Percentiles rank a stretch among this genome's conserved stretches.
Conservation (phyloP, 306 rosid species). For the Echinosophora koreensis region DNA sequence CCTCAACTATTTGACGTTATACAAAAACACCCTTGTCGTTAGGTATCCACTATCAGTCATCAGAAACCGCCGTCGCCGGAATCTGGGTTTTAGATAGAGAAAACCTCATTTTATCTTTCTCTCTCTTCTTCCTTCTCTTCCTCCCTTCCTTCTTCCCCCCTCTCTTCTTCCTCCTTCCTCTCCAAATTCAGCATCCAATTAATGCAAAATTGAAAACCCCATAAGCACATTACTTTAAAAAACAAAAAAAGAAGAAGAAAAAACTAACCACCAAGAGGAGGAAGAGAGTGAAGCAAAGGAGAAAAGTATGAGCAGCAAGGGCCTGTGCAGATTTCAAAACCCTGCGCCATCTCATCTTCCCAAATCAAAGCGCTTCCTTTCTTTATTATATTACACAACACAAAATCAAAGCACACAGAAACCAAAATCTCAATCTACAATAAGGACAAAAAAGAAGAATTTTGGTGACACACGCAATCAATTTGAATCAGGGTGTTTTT, state of each 20-base stretch:
- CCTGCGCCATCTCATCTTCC: constrained; percentile 87
- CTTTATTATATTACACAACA: neutral
- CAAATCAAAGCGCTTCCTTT: neutral
- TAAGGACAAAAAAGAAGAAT: neutral
- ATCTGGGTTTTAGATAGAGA: too few relatives aligned
- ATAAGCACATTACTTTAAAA: neutral
- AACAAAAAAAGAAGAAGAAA: neutral
- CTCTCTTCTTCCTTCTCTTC: too few relatives aligned
- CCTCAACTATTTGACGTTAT: too few relatives aligned
- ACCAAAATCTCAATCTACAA: neutral
- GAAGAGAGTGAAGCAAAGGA: constrained; percentile 80
- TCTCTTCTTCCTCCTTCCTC: too few relatives aligned
- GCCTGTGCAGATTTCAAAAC: constrained; percentile 93
- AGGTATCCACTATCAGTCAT: too few relatives aligned
- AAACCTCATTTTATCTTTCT: too few relatives aligned
- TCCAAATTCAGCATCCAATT: constrained; percentile 36
- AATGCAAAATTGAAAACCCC: constrained; percentile 30
- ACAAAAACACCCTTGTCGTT: too few relatives aligned
- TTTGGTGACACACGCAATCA: neutral
- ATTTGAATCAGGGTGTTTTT: too few relatives aligned
- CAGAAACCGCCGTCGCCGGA: too few relatives aligned
- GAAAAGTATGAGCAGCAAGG: constrained; percentile 79
- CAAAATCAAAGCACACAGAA: constrained; percentile 26
- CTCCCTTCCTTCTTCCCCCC: too few relatives aligned
- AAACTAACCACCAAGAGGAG: constrained; percentile 90